Evolutionary conservation across 2,329 filamentous ascomycete species (phyloP), one percentile per base, ranked within the genome.

Genomic region (Epichloe brachyelytri): DNA sequence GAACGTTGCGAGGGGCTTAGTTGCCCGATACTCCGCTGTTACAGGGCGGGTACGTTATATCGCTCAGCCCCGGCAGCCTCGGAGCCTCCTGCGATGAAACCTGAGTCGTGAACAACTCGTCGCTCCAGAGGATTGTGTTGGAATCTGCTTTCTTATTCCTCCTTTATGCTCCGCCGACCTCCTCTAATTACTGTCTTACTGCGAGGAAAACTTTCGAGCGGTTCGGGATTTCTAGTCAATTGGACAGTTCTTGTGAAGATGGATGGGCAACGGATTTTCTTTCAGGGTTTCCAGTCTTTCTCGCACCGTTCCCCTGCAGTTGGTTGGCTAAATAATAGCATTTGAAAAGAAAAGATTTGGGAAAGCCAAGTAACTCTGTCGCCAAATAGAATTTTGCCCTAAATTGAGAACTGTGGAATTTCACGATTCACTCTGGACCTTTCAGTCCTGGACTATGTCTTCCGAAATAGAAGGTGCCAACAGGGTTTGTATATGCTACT

Each of bases 161-260:
- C 22, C 33, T 34, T 5, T 33, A 11, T 17, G 26, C 17, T 33
- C 20, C 47, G 5, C 22, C 33, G 8, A 30, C 10, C 8, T 8
- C 17, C 30, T 43, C n/a, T 11, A 6, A 3, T 14, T 36, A 43
- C 19, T 44, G 37, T 19, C 43, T 37, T 40, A 22, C 33, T 43
- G 43, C n/a, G 44, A n/a, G 57, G 56, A 59, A 59, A 60, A 11
- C 3, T 62, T 56, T 63, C 58, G 56, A 65, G 61, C 62, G 62
- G 58, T 58, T 57, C 47, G 59, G 57, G 59, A 55, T 57, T 51
- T 58, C 58, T 54, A 59, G 57, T 55, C 56, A 49, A 58, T 56
- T 56, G 59, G 55, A 17, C 22, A 30, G 43, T 33, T 45, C 26
- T 33, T 30, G 26, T 30, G 43, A 33, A 55, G 45, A 46, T 46